Base-by-base conservation (phyloP, 2,329 filamentous ascomycete species). In the Dactylella cylindrospora region DNA sequence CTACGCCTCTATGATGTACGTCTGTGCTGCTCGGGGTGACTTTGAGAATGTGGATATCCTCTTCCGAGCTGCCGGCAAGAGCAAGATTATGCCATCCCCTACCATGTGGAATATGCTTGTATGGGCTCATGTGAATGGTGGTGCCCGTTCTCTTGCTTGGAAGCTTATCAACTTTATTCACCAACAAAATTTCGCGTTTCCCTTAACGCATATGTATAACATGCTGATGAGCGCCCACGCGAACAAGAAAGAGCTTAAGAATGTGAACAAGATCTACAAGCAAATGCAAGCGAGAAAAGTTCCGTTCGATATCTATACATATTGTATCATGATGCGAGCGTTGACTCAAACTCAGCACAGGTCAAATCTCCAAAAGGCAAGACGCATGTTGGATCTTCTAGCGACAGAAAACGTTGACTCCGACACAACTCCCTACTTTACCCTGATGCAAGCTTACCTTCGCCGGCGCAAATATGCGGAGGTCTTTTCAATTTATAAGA, bases 21-120 rank as follows among this genome's bases (percentile, higher is more conserved):
- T 94, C 68, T 81, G 82, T 44, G 84, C 84, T 12, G 77, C 77
- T 10, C 79, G 82, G 66, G 90, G 90, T 17, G 90, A 96, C 70
- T 73, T 90, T 10, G 79, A 82, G 59, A 70, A 78, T n/a, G 70
- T 75, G 2, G 70, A 73, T 0, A 70, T 87, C 19, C 67, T 72
- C 12, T 76, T 81, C 12, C 45, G 59, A 78, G 59, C 59, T 1
- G 50, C 50, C 13, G 40, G 43, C 32, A 64, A 39, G 22, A 8
- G 28, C 28, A 64, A 44, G 15, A 29, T 54, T 23, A 40, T 6
- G 10, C 51, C 59, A 15, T 46, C 51, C 23, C 19, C 28, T 17
- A 52, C 39, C 4, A 64, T 64, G 59, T 64, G 51, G 50, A 55
- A 46, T 19, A 44, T 64, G 50, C 15, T 64, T n/a, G 35, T 64